These are phyloP conservation scores for Amanita rubescens DNA, from an alignment of 768 basidiomycete species.

Conservation along the genomic window DNA sequence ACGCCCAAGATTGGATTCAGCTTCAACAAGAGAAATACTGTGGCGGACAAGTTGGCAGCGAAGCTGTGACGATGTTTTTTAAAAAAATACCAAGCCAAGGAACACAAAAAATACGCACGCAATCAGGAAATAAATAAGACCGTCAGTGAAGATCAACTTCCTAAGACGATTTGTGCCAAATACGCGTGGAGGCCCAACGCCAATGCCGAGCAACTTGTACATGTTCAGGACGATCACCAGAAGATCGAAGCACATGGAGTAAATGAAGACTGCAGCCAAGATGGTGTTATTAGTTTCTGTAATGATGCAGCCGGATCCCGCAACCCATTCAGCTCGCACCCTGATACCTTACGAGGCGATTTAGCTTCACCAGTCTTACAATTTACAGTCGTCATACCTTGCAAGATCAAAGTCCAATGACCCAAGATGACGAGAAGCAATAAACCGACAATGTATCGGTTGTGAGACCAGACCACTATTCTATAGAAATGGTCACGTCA, in stretches of 20 bases:
- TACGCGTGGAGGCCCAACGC: constrained; percentile 12
- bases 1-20: constrained; percentile 62
- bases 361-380: neutral
- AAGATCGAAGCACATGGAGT: constrained; percentile 71
- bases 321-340: constrained; percentile 49
- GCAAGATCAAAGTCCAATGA: constrained; percentile 34
- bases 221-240: constrained; percentile 51
- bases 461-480: constrained; percentile 28
- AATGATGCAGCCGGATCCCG: constrained; percentile 44
- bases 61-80: constrained; percentile 28
- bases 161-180: constrained; percentile 40
- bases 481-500: constrained; percentile 3
- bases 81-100: neutral
- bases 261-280: constrained; percentile 65
- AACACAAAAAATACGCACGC: constrained; percentile 38
- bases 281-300: constrained; percentile 52
- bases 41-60: constrained; percentile 34
- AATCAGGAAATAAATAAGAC: constrained; percentile 68
- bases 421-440: constrained; percentile 33
- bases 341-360: constrained; percentile 37
- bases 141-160: constrained; percentile 62
- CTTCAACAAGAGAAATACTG: constrained; percentile 60
- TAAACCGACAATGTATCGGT: constrained; percentile 23
- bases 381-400: constrained; percentile 8
- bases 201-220: constrained; percentile 42